Base-by-base conservation (phyloP, 192 early-diverging fungal genomes). In the Backusella morwellensis region DNA sequence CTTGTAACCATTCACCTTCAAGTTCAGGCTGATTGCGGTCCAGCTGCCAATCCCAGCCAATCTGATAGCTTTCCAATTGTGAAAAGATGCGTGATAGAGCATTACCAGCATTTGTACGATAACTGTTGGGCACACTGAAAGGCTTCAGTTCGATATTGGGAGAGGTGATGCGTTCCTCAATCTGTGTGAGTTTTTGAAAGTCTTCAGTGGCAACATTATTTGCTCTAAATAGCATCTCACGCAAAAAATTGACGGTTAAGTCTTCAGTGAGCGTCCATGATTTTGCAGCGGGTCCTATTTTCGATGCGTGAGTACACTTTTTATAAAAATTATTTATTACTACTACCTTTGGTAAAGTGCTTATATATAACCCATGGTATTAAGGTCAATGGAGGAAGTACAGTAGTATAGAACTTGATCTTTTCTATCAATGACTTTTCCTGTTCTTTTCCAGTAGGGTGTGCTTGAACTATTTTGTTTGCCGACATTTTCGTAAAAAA, bases 41-140 rank as follows among this genome's bases (percentile, higher is more conserved):
- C 9, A 72, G 56, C 50, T 77, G 78, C 88, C 88, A 89, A 26
- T 87, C 83, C 81, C 85, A 86, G 17, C 83, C 84, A 4, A 89
- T 70, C 3, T 77, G 74, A 21, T 54, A 47, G 0, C 41, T 19
- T 29, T 85, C 82, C n/a, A 79, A 66, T 3, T 32, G 68, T 14
- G 66, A 36, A 14, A 89, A 70, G 12, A 87, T 9, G 0, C 67
- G 56, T 7, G 78, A 76, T 14, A 89, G 29, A 0, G 68, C 66
- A 15, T 76, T 34, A 11, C 80, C 77, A 8, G 86, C 83, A 26
- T 75, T 66, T 14, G 79, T 26, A 47, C 84, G 54, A 67, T 83
- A 86, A 0, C 21, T 7, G 14, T 81, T 75, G 1, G 80, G 66
- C 2, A 89, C 69, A 15, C 42, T 68, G 32, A 76, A 70, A 44